Percentiles rank a stretch among this genome's conserved stretches.
phyloP scores from a whole-genome alignment of 1,284 basidiomycete genomes.

The Leccinum pachyderme region DNA sequence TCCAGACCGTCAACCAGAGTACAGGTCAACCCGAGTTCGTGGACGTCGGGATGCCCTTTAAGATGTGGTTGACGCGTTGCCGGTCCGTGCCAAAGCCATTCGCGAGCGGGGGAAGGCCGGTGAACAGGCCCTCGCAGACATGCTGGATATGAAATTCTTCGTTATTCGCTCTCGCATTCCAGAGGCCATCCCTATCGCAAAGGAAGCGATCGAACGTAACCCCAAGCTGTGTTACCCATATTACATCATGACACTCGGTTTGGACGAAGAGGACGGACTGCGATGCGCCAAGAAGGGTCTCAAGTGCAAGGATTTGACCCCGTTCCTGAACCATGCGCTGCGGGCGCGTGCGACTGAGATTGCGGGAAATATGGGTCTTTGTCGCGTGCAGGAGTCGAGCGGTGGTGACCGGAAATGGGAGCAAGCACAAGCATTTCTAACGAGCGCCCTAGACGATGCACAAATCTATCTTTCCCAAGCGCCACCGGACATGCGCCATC shows the following conservation, averaged over 20 bases:
- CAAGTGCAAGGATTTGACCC: slow-evolving; percentile 44
- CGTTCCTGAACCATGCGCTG: slow-evolving; percentile 51
- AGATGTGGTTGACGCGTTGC: slow-evolving; percentile 52
- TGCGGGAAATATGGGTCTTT: slow-evolving; percentile 50
- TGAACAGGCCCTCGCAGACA: slow-evolving; percentile 50
- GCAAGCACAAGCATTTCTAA: slow-evolving; percentile 58
- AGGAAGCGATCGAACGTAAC: slow-evolving; percentile 45
- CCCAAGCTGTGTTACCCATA: slow-evolving; percentile 54
- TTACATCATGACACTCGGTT: slow-evolving; percentile 49
- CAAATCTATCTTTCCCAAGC: slow-evolving; percentile 51
- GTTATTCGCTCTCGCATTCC: slow-evolving; percentile 44
- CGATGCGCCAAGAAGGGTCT: slow-evolving; percentile 50
- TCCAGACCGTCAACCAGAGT: slow-evolving; percentile 41
- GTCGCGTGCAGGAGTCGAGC: slow-evolving; percentile 41
- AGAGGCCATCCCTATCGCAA: slow-evolving; percentile 43
- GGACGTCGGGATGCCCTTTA: slow-evolving; percentile 55
- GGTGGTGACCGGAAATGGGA: slow-evolving; percentile 45
- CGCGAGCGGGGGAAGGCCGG: slow-evolving; percentile 38
- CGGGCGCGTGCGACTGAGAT: slow-evolving; percentile 58
- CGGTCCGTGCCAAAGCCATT: slow-evolving; percentile 49
- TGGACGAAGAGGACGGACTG: slow-evolving; percentile 35
- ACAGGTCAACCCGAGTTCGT: slow-evolving; percentile 39
- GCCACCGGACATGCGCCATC: slow-evolving; percentile 57
- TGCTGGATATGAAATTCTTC: slow-evolving; percentile 54
- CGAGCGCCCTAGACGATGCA: slow-evolving; percentile 52